These are phyloP conservation scores for Phlyctochytrium bullatum DNA, from an alignment of 192 early-diverging fungal genomes.

Conservation along the genomic window DNA sequence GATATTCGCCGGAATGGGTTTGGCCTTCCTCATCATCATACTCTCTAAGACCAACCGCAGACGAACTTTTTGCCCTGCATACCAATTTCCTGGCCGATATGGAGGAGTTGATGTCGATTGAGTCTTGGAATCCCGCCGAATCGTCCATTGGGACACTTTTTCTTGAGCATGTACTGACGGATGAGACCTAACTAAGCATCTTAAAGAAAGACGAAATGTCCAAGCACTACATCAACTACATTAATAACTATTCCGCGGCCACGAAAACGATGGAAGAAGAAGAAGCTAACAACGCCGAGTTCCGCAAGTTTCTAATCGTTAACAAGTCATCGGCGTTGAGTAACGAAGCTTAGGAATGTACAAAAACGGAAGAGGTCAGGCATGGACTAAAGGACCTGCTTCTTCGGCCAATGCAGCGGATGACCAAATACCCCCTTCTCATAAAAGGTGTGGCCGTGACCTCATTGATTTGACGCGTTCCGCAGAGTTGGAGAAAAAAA, in stretches of 20 bases:
- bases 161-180: conserved; percentile 29
- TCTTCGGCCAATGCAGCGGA: conserved; percentile 44
- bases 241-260: conserved; percentile 39
- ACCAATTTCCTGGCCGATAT: conserved; percentile 32
- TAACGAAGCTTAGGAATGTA: conserved; percentile 11
- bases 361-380: conserved; percentile 13
- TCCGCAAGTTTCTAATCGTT: conserved; percentile 15
- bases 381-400: conserved; percentile 33
- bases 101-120: conserved; percentile 32
- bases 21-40: neutral
- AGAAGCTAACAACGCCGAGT: conserved; percentile 38
- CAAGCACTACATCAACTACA: conserved; percentile 37
- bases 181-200: neutral
- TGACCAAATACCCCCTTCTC: conserved; percentile 42
- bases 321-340: neutral
- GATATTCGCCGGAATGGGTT: conserved; percentile 49
- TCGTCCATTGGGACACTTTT: conserved; percentile 42
- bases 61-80: conserved; percentile 39
- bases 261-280: conserved; percentile 36
- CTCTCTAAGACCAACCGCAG: conserved; percentile 1
- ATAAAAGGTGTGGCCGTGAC: conserved; percentile 28
- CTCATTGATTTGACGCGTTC: neutral
- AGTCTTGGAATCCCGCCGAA: conserved; percentile 31
- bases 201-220: conserved; percentile 37
- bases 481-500: conserved; percentile 48